A percentile compares a stretch with the other conserved stretches of the same genome.
phyloP scores from a whole-genome alignment of 768 basidiomycete species.

The Paxillus ammoniavirescens region DNA sequence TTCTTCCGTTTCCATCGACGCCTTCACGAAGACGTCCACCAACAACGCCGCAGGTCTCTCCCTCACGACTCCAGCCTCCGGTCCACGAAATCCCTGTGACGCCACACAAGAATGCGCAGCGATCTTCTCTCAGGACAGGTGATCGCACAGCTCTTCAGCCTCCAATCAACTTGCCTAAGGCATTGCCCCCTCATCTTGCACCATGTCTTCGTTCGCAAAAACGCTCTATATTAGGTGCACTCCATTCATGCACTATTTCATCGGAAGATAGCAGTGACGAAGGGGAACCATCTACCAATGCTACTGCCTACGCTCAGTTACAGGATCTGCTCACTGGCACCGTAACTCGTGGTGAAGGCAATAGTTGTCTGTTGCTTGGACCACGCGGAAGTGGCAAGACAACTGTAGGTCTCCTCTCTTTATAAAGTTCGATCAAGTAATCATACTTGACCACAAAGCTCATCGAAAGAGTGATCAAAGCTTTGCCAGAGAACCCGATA shows the following conservation, averaged over 20 bases:
- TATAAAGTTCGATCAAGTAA: constrained; percentile 1
- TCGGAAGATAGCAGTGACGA: constrained; percentile 31
- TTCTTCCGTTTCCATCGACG: constrained; percentile 12
- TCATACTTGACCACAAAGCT: constrained; percentile 40
- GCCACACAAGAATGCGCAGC: constrained; percentile 12
- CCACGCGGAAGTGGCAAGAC: constrained; percentile 88
- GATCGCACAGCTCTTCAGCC: constrained; percentile 2
- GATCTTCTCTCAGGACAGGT: constrained; percentile 16
- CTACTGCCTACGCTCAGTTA: constrained; percentile 55
- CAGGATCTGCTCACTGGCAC: constrained; percentile 69
- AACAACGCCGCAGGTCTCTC: constrained; percentile 17
- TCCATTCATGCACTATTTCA: constrained; percentile 33
- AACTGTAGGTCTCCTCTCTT: constrained; percentile 40
- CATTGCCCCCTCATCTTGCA: constrained; percentile 42
- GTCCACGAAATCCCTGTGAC: constrained; percentile 13
- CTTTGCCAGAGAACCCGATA: constrained; percentile 54
- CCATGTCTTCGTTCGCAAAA: constrained; percentile 57
- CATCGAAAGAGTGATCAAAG: constrained; percentile 53
- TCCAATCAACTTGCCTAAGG: constrained; percentile 21
- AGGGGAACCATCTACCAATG: constrained; percentile 44
- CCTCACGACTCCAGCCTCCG: constrained; percentile 6
- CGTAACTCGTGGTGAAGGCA: constrained; percentile 80
- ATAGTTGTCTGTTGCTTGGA: constrained; percentile 87
- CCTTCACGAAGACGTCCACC: constrained; percentile 14
- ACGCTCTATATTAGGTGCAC: constrained; percentile 46